Evolutionary conservation across 441 rosid genomes (phyloP), one percentile per base, ranked within the genome.

Genomic region (Erodium moschatum): DNA sequence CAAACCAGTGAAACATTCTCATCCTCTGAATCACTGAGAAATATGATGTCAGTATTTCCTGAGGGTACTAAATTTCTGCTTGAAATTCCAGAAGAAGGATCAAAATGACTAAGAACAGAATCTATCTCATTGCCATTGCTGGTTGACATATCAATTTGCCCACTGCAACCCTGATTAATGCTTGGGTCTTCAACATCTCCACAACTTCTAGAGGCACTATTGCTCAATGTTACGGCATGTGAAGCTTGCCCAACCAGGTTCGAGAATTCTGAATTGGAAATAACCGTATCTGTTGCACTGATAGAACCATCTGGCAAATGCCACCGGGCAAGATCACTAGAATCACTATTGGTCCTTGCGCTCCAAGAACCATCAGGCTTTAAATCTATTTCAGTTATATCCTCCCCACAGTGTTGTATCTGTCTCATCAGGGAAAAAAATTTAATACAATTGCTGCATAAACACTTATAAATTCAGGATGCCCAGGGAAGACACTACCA

Each of bases 321-420:
- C 80, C 80, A 77, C 29, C 70, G 27, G 12, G 42, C 68, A 56
- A 73, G 77, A 73, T 67, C 67, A 1, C 67, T 35, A 35, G 38
- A 11, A 19, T 73, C 74, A 70, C 61, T 58, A 38, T 67, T 76
- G 52, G 69, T 64, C 70, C 74, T 77, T 12, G 60, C 77, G n/a
- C 46, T 44, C 80, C 80, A 77, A 21, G 77, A 77, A 29, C 80
- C 80, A 73, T 77, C 77, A 73, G 74, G 77, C 72, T 77, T 73
- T 69, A 77, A 66, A 66, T 73, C 80, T 31, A 77, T 73, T 20
- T 73, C 77, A 64, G 77, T 73, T 44, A 67, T n/a, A 65, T 77
- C 80, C 61, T 77, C 80, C 18, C 62, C 70, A 58, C 76, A 77
- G 62, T 67, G 64, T 60, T 4, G 62, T 76, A 77, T 67, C 80